phyloP scores from a whole-genome alignment of 2,329 filamentous ascomycete genomes.

The Beauveria medogensis region DNA sequence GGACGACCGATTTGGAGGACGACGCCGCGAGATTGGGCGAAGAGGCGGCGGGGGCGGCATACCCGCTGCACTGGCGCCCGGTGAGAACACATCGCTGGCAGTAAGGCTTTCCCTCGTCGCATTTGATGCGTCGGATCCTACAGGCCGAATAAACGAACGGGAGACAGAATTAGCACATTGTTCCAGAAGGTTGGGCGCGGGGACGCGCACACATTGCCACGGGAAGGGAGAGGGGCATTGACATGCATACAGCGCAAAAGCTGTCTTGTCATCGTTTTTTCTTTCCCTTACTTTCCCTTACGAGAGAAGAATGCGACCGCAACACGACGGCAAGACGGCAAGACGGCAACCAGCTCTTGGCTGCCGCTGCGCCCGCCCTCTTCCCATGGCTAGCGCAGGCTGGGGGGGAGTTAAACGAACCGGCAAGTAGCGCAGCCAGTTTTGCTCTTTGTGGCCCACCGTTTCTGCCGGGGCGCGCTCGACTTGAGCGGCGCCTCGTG shows the following conservation, averaged over 20 bases:
- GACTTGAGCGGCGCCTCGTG: constrained; percentile 1
- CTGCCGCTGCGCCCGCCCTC: neutral
- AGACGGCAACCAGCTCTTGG: neutral
- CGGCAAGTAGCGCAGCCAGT: constrained; percentile 11
- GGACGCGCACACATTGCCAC: neutral
- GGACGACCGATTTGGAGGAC: neutral
- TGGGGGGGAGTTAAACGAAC: constrained; percentile 5
- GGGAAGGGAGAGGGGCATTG: neutral
- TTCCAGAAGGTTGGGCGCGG: neutral
- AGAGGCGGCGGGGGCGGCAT: neutral
- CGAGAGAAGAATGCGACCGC: neutral
- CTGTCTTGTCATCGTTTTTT: neutral
- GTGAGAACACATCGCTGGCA: constrained; percentile 9
- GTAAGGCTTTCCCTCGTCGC: constrained; percentile 9
- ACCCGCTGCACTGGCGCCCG: constrained; percentile 7
- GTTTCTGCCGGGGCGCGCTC: constrained; percentile 7
- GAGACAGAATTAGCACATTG: neutral
- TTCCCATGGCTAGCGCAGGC: neutral
- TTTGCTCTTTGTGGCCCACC: constrained; percentile 11
- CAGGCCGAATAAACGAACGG: neutral
- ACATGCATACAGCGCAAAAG: neutral
- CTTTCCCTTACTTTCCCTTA: no score
- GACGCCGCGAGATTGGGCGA: neutral
- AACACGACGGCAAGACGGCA: neutral
- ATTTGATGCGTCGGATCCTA: constrained; percentile 10